phyloP scores from a whole-genome alignment of 257 asterid genomes.

The Fraxinus quadrangulata region DNA sequence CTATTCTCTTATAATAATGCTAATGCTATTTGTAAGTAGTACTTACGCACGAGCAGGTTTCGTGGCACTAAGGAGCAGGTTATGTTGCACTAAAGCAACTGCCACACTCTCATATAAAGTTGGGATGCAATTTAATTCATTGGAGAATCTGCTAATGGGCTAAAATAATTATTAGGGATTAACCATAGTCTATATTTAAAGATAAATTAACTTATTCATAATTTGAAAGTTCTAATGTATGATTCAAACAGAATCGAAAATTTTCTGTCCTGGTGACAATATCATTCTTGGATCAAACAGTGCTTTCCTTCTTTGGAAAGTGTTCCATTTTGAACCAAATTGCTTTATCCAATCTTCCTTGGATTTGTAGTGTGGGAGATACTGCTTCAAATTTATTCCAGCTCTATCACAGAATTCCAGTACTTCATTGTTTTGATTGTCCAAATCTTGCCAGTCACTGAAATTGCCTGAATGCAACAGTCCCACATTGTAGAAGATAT shows the following conservation, averaged over 20 bases:
- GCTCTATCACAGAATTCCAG: conserved; percentile 1
- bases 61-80: no score
- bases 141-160: no score
- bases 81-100: no score
- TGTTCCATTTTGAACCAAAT: conserved; percentile 23
- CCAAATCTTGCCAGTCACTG: conserved; percentile 25
- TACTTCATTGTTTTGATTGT: conserved; percentile 22
- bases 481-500: not conserved
- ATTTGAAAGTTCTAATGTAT: no score
- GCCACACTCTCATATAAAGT: no score
- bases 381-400: not conserved
- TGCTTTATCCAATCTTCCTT: not conserved
- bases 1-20: no score
- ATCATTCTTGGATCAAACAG: conserved; percentile 24
- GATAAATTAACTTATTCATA: no score
- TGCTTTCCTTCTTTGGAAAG: conserved; percentile 22
- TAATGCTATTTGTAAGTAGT: no score
- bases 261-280: conserved; percentile 20
- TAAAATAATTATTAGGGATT: no score
- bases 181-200: no score
- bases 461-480: not conserved
- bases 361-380: not conserved
- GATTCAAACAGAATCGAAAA: conserved; percentile 1
- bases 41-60: no score
- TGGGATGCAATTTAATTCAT: no score